Conservation (phyloP, 805 yeast genomes). For the Candida mattraensis region DNA sequence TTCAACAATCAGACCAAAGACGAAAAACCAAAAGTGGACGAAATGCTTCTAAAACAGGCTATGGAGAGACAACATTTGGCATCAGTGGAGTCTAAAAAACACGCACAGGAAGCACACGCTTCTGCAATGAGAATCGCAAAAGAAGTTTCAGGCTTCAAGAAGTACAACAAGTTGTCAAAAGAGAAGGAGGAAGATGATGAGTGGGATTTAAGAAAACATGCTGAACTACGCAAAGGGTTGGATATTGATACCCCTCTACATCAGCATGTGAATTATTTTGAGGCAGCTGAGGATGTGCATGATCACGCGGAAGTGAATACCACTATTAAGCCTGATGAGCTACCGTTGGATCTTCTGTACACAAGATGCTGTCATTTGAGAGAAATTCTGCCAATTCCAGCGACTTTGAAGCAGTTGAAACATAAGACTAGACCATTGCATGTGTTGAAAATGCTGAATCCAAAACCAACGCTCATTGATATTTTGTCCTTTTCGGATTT, state of each 20-base stretch:
- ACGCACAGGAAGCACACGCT: constrained; percentile 73
- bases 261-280: constrained; percentile 40
- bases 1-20: constrained; percentile 33
- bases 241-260: constrained; percentile 73
- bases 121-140: constrained; percentile 69
- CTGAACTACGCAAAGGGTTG: constrained; percentile 20
- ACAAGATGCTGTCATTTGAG: constrained; percentile 50
- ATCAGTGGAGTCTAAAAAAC: constrained; percentile 61
- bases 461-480: constrained; percentile 58
- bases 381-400: constrained; percentile 50
- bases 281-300: constrained; percentile 8
- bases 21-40: constrained; percentile 36
- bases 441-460: constrained; percentile 55
- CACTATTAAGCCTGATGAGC: constrained; percentile 17
- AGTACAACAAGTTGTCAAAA: constrained; percentile 18
- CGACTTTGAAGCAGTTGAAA: constrained; percentile 52
- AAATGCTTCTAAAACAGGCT: constrained; percentile 53
- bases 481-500: constrained; percentile 58
- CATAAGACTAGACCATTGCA: constrained; percentile 51
- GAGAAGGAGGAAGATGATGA: constrained; percentile 30
- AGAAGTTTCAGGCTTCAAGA: constrained; percentile 55
- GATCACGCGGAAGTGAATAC: constrained; percentile 28
- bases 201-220: constrained; percentile 17
- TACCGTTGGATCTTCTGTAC: constrained; percentile 50
- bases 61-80: constrained; percentile 57